Conservation (phyloP, 2,329 filamentous ascomycete species). For the Cladophialophora yegresii region DNA sequence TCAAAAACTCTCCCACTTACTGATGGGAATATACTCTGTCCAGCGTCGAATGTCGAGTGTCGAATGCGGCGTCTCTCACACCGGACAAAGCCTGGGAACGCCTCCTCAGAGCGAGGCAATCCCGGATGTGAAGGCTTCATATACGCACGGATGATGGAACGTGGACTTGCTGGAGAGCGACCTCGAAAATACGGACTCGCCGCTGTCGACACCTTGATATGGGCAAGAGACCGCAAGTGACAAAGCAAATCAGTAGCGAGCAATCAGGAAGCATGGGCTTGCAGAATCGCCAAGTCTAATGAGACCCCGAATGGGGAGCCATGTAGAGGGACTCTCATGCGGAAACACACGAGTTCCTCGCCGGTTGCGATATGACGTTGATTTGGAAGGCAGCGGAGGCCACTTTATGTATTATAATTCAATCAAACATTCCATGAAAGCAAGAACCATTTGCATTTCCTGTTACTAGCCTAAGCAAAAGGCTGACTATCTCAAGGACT, state of each 20-base stretch:
- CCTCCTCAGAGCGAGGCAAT: neutral
- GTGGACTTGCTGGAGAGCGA: neutral
- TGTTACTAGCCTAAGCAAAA: slow-evolving; percentile 20
- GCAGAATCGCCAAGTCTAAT: neutral
- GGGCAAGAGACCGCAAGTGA: neutral
- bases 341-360: neutral
- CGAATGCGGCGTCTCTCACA: neutral
- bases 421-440: neutral
- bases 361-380: neutral
- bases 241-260: neutral
- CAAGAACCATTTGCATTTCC: slow-evolving; percentile 21
- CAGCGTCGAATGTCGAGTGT: neutral
- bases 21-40: neutral
- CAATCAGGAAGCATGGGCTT: neutral
- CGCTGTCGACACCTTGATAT: neutral
- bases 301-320: neutral
- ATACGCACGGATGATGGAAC: neutral
- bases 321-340: neutral
- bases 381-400: neutral
- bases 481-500: slow-evolving; percentile 25
- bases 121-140: too few species aligned
- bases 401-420: neutral
- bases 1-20: neutral
- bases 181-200: neutral
- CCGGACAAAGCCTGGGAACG: neutral